These are phyloP conservation scores for Hyphopichia fennica DNA, from an alignment of 1,139 yeast genomes.

Conservation along the genomic window DNA sequence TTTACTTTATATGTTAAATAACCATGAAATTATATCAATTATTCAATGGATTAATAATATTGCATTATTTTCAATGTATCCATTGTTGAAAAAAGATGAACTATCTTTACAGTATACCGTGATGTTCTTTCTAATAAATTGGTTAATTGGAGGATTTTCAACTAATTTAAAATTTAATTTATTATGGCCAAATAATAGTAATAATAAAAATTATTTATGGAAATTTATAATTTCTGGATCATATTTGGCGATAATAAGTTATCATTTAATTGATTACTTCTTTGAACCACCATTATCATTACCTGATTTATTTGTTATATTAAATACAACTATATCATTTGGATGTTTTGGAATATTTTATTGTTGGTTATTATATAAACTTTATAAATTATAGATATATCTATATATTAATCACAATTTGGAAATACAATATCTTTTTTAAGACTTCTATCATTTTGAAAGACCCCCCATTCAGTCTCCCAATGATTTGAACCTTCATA, in stretches of 20 bases:
- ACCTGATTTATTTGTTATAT: constrained; percentile 86
- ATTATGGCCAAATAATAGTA: constrained; percentile 43
- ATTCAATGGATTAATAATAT: constrained; percentile 87
- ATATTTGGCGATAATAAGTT: constrained; percentile 52
- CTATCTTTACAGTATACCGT: constrained; percentile 70
- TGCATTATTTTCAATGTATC: constrained; percentile 85
- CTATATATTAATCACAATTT: neutral
- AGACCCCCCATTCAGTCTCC: constrained; percentile 77
- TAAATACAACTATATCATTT: constrained; percentile 72
- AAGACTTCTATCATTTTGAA: constrained; percentile 41
- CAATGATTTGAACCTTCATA: constrained; percentile 49
- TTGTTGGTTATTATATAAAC: constrained; percentile 68
- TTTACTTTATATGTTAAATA: constrained; percentile 59
- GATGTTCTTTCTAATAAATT: constrained; percentile 66
- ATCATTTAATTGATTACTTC: constrained; percentile 56
- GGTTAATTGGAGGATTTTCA: constrained; percentile 70
- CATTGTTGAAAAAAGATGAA: constrained; percentile 76
- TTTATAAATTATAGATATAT: constrained; percentile 17
- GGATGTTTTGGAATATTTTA: constrained; percentile 75
- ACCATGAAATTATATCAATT: constrained; percentile 62
- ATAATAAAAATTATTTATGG: constrained; percentile 48
- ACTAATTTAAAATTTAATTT: constrained; percentile 12
- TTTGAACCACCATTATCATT: constrained; percentile 55
- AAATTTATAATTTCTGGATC: constrained; percentile 55
- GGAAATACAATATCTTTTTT: neutral